These are phyloP conservation scores for Asterophora parasitica DNA, from an alignment of 768 basidiomycete genomes.

Conservation along the genomic window DNA sequence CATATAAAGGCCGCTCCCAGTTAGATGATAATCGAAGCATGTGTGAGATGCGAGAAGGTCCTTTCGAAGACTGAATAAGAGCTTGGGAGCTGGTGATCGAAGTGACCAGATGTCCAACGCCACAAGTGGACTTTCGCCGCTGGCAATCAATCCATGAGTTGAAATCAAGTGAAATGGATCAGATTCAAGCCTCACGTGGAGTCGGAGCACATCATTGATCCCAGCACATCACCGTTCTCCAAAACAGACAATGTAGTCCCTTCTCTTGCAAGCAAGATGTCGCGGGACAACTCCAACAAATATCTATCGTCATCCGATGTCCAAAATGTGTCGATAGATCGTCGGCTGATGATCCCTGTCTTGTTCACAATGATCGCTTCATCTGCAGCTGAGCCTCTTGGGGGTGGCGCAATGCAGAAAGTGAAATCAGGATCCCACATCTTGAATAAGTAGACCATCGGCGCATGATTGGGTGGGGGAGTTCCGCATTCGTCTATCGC, in stretches of 20 bases:
- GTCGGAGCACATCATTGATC: neutral
- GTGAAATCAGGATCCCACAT: neutral
- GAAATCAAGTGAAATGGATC: neutral
- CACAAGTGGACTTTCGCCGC: neutral
- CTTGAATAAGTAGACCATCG: slow-evolving; percentile 3
- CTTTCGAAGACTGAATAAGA: neutral
- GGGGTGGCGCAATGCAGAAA: neutral
- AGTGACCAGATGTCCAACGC: neutral
- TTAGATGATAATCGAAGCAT: neutral
- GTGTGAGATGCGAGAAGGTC: neutral
- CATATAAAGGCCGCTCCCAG: neutral
- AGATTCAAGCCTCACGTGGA: neutral
- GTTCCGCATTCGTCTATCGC: neutral
- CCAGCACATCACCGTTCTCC: neutral
- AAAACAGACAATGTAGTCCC: neutral
- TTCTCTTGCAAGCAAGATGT: too few species aligned
- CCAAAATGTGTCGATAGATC: neutral
- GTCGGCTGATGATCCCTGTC: neutral
- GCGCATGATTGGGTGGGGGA: neutral
- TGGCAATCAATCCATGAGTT: neutral
- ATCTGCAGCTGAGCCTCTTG: neutral
- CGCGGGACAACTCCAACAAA: too few species aligned
- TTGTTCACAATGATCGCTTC: neutral
- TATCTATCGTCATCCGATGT: neutral
- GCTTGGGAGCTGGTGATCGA: neutral